These are phyloP conservation scores for Zygosaccharomyces siamensis DNA, from an alignment of 805 yeast genomes.

Conservation along the genomic window DNA sequence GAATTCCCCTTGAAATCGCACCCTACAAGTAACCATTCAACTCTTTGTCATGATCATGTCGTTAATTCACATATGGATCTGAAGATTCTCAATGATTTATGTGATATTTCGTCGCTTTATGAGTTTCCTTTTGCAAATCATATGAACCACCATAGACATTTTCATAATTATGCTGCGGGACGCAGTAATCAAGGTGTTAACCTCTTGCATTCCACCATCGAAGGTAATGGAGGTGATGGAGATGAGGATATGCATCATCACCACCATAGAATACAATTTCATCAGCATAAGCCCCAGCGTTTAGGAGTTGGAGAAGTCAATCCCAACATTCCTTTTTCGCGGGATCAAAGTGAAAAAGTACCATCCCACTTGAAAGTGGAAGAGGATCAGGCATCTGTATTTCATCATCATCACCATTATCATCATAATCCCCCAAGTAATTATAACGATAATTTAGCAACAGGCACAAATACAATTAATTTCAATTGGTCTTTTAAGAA, in stretches of 20 bases:
- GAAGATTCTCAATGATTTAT: conserved; percentile 31
- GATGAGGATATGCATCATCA: conserved; percentile 29
- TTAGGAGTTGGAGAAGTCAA: not conserved
- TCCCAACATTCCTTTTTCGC: not conserved
- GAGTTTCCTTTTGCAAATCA: conserved; percentile 34
- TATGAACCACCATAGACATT: conserved; percentile 24
- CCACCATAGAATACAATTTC: conserved; percentile 38
- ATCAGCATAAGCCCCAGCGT: conserved; percentile 25
- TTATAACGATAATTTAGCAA: not conserved
- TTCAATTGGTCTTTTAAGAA: conserved; percentile 41
- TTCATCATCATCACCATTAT: conserved; percentile 5
- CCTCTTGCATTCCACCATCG: conserved; percentile 14
- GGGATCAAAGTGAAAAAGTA: not conserved
- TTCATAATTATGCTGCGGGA: conserved; percentile 8
- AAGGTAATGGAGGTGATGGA: not conserved
- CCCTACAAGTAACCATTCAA: not conserved
- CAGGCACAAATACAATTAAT: conserved; percentile 31
- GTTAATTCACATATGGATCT: conserved; percentile 27
- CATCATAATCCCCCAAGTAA: conserved; percentile 5
- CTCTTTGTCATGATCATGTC: conserved; percentile 19
- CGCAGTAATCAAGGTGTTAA: conserved; percentile 11
- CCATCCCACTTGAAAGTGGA: conserved; percentile 7
- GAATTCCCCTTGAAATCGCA: not conserved
- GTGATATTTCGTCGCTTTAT: conserved; percentile 33
- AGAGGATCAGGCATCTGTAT: conserved; percentile 1